Conservation (phyloP, 192 early-diverging fungal genomes). For the Endogone sp. region DNA sequence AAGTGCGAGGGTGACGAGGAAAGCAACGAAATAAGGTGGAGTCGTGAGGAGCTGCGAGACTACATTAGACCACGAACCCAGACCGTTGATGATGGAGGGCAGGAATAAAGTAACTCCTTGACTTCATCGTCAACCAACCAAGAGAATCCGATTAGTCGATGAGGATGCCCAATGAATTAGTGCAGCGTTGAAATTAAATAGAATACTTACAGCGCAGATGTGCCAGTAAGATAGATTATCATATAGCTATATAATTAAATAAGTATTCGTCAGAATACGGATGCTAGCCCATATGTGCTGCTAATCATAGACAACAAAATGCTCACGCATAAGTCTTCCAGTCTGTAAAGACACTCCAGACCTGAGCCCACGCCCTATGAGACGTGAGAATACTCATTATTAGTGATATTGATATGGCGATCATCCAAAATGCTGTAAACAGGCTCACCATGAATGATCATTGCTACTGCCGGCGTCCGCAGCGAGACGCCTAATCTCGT, state of each 20-base stretch:
- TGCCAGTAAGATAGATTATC: conserved; percentile 6
- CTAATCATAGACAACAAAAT: no score
- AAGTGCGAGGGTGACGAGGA: background rate
- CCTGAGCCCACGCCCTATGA: conserved; percentile 17
- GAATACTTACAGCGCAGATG: background rate
- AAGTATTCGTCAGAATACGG: no score
- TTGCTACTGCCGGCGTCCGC: conserved; percentile 32
- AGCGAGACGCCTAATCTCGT: conserved; percentile 34
- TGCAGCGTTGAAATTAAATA: no score
- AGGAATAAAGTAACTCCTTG: conserved; percentile 8
- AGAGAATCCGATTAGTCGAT: no score
- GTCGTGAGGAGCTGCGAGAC: background rate
- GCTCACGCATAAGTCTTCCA: conserved; percentile 9
- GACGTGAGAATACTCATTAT: no score
- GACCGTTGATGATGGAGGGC: background rate
- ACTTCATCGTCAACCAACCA: no score
- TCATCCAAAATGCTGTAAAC: no score
- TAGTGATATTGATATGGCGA: no score
- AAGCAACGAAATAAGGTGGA: background rate
- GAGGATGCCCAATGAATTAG: no score
- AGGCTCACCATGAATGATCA: background rate
- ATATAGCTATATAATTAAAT: conserved; percentile 2
- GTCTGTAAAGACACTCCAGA: conserved; percentile 11
- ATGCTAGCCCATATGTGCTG: no score
- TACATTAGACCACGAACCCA: background rate